These are phyloP conservation scores for Huntiella decipiens DNA, from an alignment of 2,329 filamentous ascomycete species.

Conservation along the genomic window DNA sequence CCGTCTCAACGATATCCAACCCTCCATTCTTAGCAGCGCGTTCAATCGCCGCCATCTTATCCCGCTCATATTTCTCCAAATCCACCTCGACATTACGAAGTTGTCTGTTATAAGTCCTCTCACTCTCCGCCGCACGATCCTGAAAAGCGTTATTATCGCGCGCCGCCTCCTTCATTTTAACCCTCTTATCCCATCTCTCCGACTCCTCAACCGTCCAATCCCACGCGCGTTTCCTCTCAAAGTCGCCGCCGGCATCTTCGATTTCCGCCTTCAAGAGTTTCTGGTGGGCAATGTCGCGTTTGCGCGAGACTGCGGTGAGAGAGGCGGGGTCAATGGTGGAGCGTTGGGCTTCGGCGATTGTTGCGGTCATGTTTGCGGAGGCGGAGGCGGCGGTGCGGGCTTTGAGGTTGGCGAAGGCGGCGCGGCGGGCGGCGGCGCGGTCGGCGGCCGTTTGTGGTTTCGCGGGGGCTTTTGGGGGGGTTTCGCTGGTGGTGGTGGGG, in stretches of 20 bases:
- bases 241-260: constrained; percentile 70
- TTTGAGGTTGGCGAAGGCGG: constrained; percentile 74
- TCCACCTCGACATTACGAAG: constrained; percentile 56
- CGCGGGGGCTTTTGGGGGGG: constrained; percentile 9
- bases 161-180: constrained; percentile 67
- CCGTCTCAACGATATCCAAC: constrained; percentile 87
- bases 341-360: constrained; percentile 64
- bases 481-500: constrained; percentile 1
- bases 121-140: constrained; percentile 71
- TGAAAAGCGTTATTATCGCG: constrained; percentile 76
- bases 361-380: constrained; percentile 63
- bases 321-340: constrained; percentile 59
- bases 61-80: constrained; percentile 65
- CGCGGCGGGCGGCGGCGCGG: constrained; percentile 47
- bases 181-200: constrained; percentile 79
- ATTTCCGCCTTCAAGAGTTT: constrained; percentile 88
- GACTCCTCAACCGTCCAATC: constrained; percentile 95
- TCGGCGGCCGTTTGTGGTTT: constrained; percentile 16
- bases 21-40: constrained; percentile 68
- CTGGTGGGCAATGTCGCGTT: constrained; percentile 72
- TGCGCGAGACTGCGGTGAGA: constrained; percentile 61
- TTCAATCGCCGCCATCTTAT: constrained; percentile 72
- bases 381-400: constrained; percentile 57
- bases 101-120: constrained; percentile 88
- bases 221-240: constrained; percentile 95